Evolutionary conservation across 345 rosid genomes (phyloP).

Genomic region (Turritis glabra): DNA sequence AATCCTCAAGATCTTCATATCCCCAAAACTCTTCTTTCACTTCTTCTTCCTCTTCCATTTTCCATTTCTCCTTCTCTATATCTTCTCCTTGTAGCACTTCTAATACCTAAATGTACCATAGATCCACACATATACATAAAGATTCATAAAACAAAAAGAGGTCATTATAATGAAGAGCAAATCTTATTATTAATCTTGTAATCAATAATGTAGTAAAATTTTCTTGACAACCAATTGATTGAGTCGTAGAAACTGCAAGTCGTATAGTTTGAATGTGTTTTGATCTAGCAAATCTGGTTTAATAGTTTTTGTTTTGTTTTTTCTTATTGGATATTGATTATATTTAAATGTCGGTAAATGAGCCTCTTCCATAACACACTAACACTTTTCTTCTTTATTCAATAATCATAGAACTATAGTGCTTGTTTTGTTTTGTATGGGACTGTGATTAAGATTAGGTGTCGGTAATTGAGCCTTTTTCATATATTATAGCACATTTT

Average conservation of each 20-base stretch:
- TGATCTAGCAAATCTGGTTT: conserved; percentile 15
- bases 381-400: neutral
- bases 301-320: conserved; percentile 5
- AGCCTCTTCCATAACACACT: conserved; percentile 1
- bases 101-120: conserved; percentile 49
- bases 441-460: conserved; percentile 26
- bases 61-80: conserved; percentile 71
- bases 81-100: conserved; percentile 64
- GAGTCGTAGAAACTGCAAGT: neutral
- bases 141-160: no score
- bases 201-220: neutral
- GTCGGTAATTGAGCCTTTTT: conserved; percentile 27
- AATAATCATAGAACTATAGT: conserved; percentile 2
- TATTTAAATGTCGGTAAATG: conserved; percentile 30
- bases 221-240: neutral
- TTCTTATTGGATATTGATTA: neutral
- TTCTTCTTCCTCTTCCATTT: conserved; percentile 76
- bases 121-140: conserved; percentile 1
- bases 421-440: conserved; percentile 28
- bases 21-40: conserved; percentile 83
- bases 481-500: neutral
- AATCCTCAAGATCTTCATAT: conserved; percentile 80
- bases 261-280: no score
- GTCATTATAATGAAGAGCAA: neutral
- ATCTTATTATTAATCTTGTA: neutral